phyloP scores from a whole-genome alignment of 2,329 filamentous ascomycete species.

The Penicillium sp. region DNA sequence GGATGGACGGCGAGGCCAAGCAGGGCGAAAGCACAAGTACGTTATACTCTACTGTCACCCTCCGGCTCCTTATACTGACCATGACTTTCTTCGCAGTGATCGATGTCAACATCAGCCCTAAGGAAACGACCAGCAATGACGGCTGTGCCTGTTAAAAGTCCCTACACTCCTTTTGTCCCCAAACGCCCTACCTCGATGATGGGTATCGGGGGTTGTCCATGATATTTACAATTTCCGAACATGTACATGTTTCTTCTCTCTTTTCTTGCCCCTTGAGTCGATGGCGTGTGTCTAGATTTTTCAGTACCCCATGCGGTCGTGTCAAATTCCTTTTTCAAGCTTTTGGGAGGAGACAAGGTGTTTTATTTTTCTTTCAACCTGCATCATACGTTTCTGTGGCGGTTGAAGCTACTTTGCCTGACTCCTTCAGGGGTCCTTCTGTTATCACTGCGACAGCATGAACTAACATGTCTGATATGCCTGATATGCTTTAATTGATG shows the following conservation, averaged over 20 bases:
- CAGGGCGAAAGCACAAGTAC: slow-evolving; percentile 75
- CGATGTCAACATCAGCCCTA: slow-evolving; percentile 79
- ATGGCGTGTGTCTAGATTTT: slow-evolving; percentile 33
- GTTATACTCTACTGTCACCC: slow-evolving; percentile 36
- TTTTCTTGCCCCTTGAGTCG: slow-evolving; percentile 27
- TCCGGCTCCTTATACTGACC: slow-evolving; percentile 24
- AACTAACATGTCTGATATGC: slow-evolving; percentile 16
- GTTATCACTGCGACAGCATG: slow-evolving; percentile 10
- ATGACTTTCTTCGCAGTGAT: slow-evolving; percentile 62
- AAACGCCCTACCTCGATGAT: slow-evolving; percentile 24
- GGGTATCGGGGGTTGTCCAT: slow-evolving; percentile 35
- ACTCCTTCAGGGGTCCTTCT: slow-evolving; percentile 7
- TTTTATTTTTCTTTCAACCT: slow-evolving; percentile 21
- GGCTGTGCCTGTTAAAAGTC: slow-evolving; percentile 61
- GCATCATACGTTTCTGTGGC: slow-evolving; percentile 20
- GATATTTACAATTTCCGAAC: slow-evolving; percentile 35
- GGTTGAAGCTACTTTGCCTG: slow-evolving; percentile 14
- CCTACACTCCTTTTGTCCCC: slow-evolving; percentile 7
- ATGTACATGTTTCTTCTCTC: slow-evolving; percentile 38
- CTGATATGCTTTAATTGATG: slow-evolving; percentile 21
- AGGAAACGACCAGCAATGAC: slow-evolving; percentile 64
- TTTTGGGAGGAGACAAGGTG: slow-evolving; percentile 16
- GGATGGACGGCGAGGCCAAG: slow-evolving; percentile 89
- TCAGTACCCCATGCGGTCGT: slow-evolving; percentile 18
- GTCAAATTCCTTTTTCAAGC: slow-evolving; percentile 16